Evolutionary conservation across 2,329 filamentous ascomycete genomes (phyloP).

Genomic region (Emmonsia crescens): DNA sequence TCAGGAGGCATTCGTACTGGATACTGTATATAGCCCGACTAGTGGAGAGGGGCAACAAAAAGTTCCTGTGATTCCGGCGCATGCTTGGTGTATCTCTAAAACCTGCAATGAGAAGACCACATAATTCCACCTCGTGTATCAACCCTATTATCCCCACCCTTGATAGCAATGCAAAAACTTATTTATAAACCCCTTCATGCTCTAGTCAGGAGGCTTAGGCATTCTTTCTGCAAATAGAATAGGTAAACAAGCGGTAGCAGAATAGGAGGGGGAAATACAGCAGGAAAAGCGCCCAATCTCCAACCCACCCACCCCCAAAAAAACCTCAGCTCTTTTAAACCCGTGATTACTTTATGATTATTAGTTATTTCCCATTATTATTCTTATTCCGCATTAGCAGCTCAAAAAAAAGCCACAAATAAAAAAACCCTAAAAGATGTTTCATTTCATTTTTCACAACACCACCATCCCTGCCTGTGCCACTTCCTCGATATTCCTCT

Average conservation of each 20-base stretch:
- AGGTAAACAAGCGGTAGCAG: neutral
- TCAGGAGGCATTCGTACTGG: neutral
- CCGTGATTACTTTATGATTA: neutral
- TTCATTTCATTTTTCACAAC: neutral
- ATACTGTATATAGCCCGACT: neutral
- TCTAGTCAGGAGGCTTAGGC: neutral
- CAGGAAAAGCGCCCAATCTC: neutral
- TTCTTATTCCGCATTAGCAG: neutral
- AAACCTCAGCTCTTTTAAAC: neutral
- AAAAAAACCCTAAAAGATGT: too few species aligned
- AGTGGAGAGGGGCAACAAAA: neutral
- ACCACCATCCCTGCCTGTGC: neutral
- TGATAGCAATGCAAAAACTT: neutral
- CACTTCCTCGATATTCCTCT: conserved; percentile 22
- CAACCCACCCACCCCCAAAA: neutral
- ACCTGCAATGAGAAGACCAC: neutral
- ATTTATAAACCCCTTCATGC: neutral
- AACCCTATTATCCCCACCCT: neutral
- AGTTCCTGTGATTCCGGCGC: neutral
- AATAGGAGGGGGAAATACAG: neutral
- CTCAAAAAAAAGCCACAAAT: too few species aligned
- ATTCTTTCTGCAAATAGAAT: neutral
- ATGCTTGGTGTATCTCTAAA: neutral
- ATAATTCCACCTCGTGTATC: neutral
- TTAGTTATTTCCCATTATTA: neutral